Conservation (phyloP, 208 protist genomes). For the Trypanosoma lewisi region DNA sequence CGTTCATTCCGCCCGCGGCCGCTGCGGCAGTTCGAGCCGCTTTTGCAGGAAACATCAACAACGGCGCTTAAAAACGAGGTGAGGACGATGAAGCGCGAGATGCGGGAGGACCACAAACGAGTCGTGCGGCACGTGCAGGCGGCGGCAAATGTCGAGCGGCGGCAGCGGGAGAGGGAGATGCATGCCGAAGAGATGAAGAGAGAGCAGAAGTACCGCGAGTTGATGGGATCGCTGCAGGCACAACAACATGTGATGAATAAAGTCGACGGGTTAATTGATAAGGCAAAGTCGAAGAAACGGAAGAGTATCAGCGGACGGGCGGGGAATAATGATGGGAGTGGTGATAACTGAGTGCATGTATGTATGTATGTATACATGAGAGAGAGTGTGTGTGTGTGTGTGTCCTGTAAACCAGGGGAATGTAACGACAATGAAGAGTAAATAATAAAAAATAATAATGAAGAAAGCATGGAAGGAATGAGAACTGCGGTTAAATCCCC, state of each 20-base stretch:
- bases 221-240: conserved; percentile 79
- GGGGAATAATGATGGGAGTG: conserved; percentile 5
- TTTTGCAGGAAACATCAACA: conserved; percentile 53
- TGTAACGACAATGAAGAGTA: no score
- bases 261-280: conserved; percentile 68
- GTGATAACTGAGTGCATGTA: conserved; percentile 2
- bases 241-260: conserved; percentile 89
- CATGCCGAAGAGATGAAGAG: conserved; percentile 41
- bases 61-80: conserved; percentile 67
- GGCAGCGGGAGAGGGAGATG: conserved; percentile 54
- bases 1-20: conserved; percentile 80
- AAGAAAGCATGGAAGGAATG: not conserved
- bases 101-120: conserved; percentile 85
- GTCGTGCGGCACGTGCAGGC: conserved; percentile 78
- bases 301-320: conserved; percentile 49
- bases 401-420: no score
- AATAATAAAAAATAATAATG: not conserved
- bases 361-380: no score
- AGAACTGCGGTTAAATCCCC: no score
- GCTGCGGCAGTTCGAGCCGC: conserved; percentile 81
- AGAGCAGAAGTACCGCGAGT: conserved; percentile 54
- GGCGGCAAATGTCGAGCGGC: conserved; percentile 76
- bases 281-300: conserved; percentile 58
- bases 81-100: conserved; percentile 59
- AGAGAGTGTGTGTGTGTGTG: not conserved